Evolutionary conservation across 176 grass and related monocot species (phyloP).

Genomic region (Oryza longistaminata): DNA sequence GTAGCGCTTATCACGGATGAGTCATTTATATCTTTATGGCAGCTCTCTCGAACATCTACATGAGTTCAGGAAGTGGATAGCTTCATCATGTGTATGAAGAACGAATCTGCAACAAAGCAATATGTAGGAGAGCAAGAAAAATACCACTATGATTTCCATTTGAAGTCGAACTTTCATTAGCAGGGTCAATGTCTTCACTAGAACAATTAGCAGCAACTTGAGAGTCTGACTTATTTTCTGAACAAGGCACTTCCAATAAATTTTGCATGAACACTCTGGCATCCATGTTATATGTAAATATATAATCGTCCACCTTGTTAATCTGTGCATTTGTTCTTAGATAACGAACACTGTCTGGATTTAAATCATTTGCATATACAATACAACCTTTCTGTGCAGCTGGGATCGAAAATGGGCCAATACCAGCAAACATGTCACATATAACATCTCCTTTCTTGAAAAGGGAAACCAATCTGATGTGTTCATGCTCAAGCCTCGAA

Average conservation of each 20-base stretch:
- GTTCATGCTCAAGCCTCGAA: constrained; percentile 95
- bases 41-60: constrained; percentile 43
- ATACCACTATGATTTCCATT: constrained; percentile 53
- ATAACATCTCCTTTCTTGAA: constrained; percentile 92
- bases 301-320: constrained; percentile 82
- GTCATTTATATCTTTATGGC: constrained; percentile 33
- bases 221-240: constrained; percentile 41
- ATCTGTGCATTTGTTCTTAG: constrained; percentile 74
- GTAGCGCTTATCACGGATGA: constrained; percentile 38
- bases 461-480: constrained; percentile 84
- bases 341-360: constrained; percentile 79
- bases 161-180: constrained; percentile 40
- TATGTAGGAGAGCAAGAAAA: not conserved
- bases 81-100: constrained; percentile 28
- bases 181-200: constrained; percentile 6
- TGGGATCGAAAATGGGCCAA: constrained; percentile 86
- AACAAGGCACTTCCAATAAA: constrained; percentile 51
- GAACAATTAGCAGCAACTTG: constrained; percentile 21
- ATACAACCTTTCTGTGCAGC: constrained; percentile 86
- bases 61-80: constrained; percentile 11
- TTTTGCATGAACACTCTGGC: constrained; percentile 79
- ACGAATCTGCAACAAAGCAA: constrained; percentile 26
- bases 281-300: constrained; percentile 84
- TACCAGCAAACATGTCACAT: constrained; percentile 97
- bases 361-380: constrained; percentile 96